Percentiles rank a stretch among this genome's conserved stretches.
Conservation (phyloP, 345 rosid genomes). For the Microthlaspi erraticum region DNA sequence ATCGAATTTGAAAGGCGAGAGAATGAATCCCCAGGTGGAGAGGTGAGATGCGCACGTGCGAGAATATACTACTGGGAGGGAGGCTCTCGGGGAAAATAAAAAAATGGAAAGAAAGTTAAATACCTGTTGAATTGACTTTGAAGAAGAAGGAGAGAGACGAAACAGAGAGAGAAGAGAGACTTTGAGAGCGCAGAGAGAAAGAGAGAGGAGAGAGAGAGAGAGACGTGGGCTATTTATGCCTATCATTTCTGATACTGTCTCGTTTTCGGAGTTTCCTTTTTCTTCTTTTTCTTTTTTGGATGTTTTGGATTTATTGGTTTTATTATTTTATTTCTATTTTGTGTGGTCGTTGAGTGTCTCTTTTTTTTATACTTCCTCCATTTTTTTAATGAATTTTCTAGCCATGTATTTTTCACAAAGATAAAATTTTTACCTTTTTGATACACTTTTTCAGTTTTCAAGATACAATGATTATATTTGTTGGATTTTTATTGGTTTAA, state of each 20-base stretch:
- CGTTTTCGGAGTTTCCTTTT: slow-evolving; percentile 34
- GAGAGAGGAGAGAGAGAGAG: slow-evolving; percentile 35
- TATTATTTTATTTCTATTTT: background rate
- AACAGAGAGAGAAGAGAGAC: slow-evolving; percentile 32
- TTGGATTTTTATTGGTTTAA: too few species aligned
- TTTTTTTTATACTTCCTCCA: too few species aligned
- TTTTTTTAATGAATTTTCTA: too few species aligned
- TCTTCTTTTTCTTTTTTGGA: slow-evolving; percentile 4
- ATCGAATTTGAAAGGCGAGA: slow-evolving; percentile 18
- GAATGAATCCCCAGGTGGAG: slow-evolving; percentile 29
- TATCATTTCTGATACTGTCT: slow-evolving; percentile 34
- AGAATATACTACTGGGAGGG: slow-evolving; percentile 14
- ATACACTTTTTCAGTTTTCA: too few species aligned
- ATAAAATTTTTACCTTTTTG: too few species aligned
- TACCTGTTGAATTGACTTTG: slow-evolving; percentile 48
- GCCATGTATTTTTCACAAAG: too few species aligned
- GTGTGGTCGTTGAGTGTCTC: slow-evolving; percentile 34
- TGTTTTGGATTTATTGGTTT: slow-evolving; percentile 25
- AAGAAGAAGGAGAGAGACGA: slow-evolving; percentile 32
- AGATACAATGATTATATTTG: too few species aligned
- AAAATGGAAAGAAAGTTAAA: background rate
- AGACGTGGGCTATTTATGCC: slow-evolving; percentile 41
- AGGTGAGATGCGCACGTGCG: slow-evolving; percentile 41
- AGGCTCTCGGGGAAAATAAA: slow-evolving; percentile 5
- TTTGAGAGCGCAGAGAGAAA: slow-evolving; percentile 11